phyloP scores from a whole-genome alignment of 2,329 filamentous ascomycete genomes.

The Purpureocillium lavendulum region DNA sequence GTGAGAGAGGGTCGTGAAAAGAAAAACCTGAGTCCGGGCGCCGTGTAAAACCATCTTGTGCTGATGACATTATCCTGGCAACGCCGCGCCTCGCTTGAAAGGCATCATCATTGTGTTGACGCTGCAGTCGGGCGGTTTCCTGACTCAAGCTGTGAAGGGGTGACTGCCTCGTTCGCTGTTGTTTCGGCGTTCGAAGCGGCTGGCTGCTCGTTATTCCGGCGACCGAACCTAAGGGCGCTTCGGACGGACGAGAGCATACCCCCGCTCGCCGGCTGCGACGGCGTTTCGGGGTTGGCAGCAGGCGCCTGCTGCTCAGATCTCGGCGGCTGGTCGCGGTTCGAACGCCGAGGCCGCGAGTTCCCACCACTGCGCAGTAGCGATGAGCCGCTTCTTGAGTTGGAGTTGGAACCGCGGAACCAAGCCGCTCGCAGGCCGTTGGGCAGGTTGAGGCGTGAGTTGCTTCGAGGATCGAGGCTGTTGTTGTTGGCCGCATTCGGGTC shows the following conservation, averaged over 20 bases:
- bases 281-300: conserved; percentile 2
- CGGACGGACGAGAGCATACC: conserved; percentile 23
- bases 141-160: conserved; percentile 39
- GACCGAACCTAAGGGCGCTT: conserved; percentile 22
- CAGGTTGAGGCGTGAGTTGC: conserved; percentile 38
- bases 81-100: too few species aligned
- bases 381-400: background rate
- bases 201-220: conserved; percentile 14
- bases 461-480: conserved; percentile 23
- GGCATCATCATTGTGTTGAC: conserved; percentile 4
- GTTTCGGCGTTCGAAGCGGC: conserved; percentile 7
- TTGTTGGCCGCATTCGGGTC: conserved; percentile 9
- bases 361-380: background rate
- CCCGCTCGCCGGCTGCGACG: background rate
- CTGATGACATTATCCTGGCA: too few species aligned
- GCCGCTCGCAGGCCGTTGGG: conserved; percentile 32
- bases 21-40: background rate
- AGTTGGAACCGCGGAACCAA: conserved; percentile 21
- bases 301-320: background rate
- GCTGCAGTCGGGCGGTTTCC: conserved; percentile 22
- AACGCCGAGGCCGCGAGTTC: conserved; percentile 1
- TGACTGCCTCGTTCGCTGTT: conserved; percentile 18
- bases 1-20: conserved; percentile 9
- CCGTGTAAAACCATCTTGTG: background rate
- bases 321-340: conserved; percentile 1